Evolutionary conservation across 2,329 filamentous ascomycete species (phyloP).

Genomic region (Diaporthe aspalathi): DNA sequence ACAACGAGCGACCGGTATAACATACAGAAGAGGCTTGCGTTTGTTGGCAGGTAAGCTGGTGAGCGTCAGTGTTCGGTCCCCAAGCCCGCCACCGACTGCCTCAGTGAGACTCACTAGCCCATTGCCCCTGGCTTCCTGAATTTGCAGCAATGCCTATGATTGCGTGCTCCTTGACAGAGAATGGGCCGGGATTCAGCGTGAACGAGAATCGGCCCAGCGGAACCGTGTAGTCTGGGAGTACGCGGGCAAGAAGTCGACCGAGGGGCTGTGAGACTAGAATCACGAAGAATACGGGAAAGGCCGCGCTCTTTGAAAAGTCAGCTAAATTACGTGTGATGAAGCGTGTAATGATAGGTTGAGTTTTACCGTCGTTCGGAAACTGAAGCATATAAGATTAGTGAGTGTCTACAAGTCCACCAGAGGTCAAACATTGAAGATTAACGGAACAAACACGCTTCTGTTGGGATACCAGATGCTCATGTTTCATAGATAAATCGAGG

Average conservation of each 20-base stretch:
- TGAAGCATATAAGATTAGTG: neutral
- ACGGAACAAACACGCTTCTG: neutral
- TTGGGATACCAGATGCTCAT: no score
- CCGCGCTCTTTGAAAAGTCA: constrained; percentile 19
- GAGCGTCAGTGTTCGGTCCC: neutral
- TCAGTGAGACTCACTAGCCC: constrained; percentile 32
- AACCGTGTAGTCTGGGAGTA: constrained; percentile 40
- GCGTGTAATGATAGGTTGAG: neutral
- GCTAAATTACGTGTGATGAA: neutral
- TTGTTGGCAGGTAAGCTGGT: constrained; percentile 37
- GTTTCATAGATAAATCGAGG: no score
- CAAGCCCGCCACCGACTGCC: neutral
- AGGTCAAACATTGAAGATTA: neutral
- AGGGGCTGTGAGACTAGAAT: constrained; percentile 41
- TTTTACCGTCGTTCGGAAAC: constrained; percentile 22
- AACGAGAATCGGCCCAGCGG: constrained; percentile 38
- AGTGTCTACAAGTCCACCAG: no score
- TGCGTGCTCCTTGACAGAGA: constrained; percentile 41
- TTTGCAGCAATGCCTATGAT: constrained; percentile 43
- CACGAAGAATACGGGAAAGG: constrained; percentile 42
- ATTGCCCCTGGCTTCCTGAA: constrained; percentile 41
- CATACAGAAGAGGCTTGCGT: constrained; percentile 40
- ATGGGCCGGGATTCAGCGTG: constrained; percentile 41
- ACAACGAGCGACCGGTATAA: neutral
- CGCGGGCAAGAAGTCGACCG: constrained; percentile 39